phyloP scores from a whole-genome alignment of 2,329 filamentous ascomycete genomes.

The Graphiopsis chlorocephala region DNA sequence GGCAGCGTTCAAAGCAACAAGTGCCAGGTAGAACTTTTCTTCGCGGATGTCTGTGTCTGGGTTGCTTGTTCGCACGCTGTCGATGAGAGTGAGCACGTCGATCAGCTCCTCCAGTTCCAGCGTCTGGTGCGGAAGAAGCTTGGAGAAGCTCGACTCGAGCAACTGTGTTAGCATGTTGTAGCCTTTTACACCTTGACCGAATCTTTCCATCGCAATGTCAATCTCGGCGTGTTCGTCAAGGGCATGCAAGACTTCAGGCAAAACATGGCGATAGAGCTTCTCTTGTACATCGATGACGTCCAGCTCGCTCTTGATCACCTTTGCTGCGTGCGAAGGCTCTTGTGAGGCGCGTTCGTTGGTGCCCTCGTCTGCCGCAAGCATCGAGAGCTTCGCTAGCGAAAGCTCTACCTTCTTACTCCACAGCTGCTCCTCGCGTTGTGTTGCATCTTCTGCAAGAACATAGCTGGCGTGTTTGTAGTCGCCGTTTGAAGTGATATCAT shows the following conservation, averaged over 20 bases:
- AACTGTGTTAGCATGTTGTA: constrained; percentile 67
- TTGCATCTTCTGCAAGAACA: constrained; percentile 67
- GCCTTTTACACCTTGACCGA: constrained; percentile 35
- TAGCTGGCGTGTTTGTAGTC: constrained; percentile 72
- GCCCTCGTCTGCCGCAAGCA: constrained; percentile 59
- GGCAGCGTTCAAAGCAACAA: constrained; percentile 56
- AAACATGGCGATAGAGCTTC: constrained; percentile 67
- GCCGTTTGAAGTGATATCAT: constrained; percentile 75
- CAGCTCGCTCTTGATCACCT: constrained; percentile 52
- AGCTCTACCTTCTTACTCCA: constrained; percentile 95
- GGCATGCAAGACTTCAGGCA: constrained; percentile 64
- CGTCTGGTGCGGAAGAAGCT: constrained; percentile 68
- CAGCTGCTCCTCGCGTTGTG: constrained; percentile 69
- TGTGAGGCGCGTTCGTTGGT: constrained; percentile 15
- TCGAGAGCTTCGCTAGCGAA: constrained; percentile 77
- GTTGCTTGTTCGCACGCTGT: constrained; percentile 42
- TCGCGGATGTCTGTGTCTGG: constrained; percentile 51
- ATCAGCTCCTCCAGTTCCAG: constrained; percentile 61
- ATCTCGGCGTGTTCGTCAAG: constrained; percentile 78
- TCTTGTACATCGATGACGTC: constrained; percentile 77
- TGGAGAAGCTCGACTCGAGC: constrained; percentile 67
- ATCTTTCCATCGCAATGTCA: constrained; percentile 71
- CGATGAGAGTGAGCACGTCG: constrained; percentile 77
- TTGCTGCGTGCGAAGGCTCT: not conserved
- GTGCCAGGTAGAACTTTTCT: constrained; percentile 71